Evolutionary conservation across 192 early-diverging fungal species (phyloP), one percentile per base, ranked within the genome.

Genomic region (Backusella circina): DNA sequence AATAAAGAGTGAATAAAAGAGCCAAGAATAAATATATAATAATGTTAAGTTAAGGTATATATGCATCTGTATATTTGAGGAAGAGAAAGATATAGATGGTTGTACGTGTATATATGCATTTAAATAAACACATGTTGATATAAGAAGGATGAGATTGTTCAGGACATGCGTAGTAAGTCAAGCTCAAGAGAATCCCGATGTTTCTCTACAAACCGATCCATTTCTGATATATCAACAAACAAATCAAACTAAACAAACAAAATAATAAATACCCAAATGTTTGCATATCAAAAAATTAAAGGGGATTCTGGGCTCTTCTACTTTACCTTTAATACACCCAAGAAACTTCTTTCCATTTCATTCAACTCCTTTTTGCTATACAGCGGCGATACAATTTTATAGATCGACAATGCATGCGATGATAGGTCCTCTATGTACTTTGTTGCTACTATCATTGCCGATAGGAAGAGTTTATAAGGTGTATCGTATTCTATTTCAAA

Each of bases 261-360:
- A 44, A 71, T 70, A 39, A 3, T 65, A 13, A 57, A 54, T 18
- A 23, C 57, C 33, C 36, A 51, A 51, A 32, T 32, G 18, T 18
- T 8, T 37, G 1, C 28, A 51, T n/a, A 21, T 33, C 30, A 50
- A 30, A 28, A 54, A 32, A 28, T n/a, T n/a, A 31, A 50, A 44
- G 2, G 5, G 37, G 8, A 18, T 16, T 30, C 5, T 65, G n/a
- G 6, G 21, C 65, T 7, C 65, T 18, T 33, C 18, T 65, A 32
- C 38, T 47, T 28, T 68, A 75, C 74, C 74, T 79, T 69, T 36
- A 81, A 37, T n/a, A 75, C 50, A 54, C 80, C 72, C 15, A 81
- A 51, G 36, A 81, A 81, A 23, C 80, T 77, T 37, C 80, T 76
- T 30, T 81, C 80, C 75, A 81, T 77, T 37, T 70, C 73, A 74